These are phyloP conservation scores for Fusarium palustre DNA, from an alignment of 2,329 filamentous ascomycete genomes.

Conservation along the genomic window DNA sequence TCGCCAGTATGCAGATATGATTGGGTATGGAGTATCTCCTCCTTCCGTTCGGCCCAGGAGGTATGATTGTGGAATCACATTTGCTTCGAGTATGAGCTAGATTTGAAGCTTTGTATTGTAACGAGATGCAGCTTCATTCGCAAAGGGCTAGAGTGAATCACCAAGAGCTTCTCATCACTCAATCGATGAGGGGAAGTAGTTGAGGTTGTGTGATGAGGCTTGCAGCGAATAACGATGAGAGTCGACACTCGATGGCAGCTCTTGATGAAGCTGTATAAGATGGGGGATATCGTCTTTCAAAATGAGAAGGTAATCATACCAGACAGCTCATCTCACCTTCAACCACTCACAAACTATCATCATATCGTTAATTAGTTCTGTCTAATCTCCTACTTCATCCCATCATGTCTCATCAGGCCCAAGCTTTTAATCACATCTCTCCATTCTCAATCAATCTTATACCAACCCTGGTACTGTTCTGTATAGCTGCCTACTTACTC, in stretches of 20 bases:
- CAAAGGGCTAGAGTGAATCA: neutral
- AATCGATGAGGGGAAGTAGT: neutral
- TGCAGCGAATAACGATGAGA: neutral
- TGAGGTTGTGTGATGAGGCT: neutral
- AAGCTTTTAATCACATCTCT: conserved; percentile 7
- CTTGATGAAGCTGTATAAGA: conserved; percentile 15
- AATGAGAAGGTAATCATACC: neutral
- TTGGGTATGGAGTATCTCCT: conserved; percentile 4
- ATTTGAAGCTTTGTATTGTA: neutral
- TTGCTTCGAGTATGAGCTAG: neutral
- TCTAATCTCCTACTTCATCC: neutral
- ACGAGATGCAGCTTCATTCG: conserved; percentile 1
- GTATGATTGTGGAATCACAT: conserved; percentile 1
- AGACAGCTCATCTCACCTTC: neutral
- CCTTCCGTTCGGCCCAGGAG: neutral
- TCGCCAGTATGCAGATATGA: neutral
- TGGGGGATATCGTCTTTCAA: neutral
- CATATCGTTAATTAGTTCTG: neutral
- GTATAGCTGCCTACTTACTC: conserved; percentile 11
- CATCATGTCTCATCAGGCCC: conserved; percentile 6
- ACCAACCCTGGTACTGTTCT: conserved; percentile 19
- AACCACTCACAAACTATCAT: neutral
- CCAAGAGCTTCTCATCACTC: neutral
- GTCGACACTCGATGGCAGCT: neutral
- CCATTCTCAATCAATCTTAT: conserved; percentile 20